These are phyloP conservation scores for Edaphochlamys debaryana DNA, from an alignment of 139 green algal species.

Conservation along the genomic window DNA sequence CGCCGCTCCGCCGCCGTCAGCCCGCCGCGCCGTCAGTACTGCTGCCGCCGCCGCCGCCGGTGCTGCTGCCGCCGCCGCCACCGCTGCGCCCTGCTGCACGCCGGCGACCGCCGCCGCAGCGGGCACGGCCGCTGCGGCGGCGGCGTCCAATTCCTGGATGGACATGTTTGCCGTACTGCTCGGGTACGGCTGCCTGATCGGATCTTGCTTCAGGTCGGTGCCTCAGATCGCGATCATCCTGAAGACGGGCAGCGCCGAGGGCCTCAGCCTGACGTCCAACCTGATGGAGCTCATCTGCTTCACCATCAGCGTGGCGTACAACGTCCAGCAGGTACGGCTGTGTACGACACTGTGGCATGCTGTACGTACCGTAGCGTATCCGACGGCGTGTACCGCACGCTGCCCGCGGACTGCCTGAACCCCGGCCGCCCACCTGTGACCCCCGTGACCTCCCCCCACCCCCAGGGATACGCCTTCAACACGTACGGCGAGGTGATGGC, in stretches of 20 bases:
- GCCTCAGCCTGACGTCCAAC: slow-evolving; percentile 71
- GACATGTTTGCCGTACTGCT: slow-evolving; percentile 58
- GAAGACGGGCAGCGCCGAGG: slow-evolving; percentile 58
- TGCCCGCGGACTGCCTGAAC: no score
- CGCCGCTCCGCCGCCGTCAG: not conserved
- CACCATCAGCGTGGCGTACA: slow-evolving; percentile 79
- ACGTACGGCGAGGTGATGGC: slow-evolving; percentile 73
- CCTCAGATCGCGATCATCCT: slow-evolving; percentile 40
- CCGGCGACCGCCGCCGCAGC: not conserved
- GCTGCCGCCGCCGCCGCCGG: not conserved
- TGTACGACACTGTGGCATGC: no score
- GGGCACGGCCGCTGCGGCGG: not conserved
- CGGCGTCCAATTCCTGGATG: not conserved
- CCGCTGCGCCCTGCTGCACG: not conserved
- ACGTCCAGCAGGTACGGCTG: slow-evolving; percentile 59
- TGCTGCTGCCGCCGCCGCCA: not conserved
- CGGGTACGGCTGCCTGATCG: slow-evolving; percentile 66
- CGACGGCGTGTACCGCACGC: no score
- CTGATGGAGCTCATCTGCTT: slow-evolving; percentile 77
- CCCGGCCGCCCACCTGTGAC: no score
- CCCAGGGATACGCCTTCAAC: slow-evolving; percentile 69
- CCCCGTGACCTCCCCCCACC: no score
- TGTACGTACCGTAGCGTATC: no score
- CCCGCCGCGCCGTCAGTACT: not conserved
- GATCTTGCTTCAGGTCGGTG: slow-evolving; percentile 71